Evolutionary conservation across 2,329 filamentous ascomycete species (phyloP), one percentile per base, ranked within the genome.

Genomic region (Pseudocercospora vitis): DNA sequence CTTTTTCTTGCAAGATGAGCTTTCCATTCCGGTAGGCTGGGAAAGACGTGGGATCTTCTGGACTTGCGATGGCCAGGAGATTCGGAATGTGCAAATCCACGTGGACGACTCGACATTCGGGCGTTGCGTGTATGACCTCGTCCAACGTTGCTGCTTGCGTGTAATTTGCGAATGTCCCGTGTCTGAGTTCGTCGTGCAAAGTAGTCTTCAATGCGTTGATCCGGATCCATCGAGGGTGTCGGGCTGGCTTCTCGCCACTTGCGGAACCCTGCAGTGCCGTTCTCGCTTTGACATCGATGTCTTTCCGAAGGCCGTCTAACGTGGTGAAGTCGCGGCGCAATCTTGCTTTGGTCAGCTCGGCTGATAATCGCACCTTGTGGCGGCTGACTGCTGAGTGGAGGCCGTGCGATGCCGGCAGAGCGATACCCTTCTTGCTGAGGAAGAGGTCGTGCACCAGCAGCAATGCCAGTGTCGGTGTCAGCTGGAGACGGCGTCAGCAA

Each of bases 1-100:
- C 92, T 71, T 96, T 97, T 67, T 97, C 94, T 70, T 99, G 94
- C 19, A 97, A 76, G 55, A 97, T 96, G 49, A 97, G 82, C 42
- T 84, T 81, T 1, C 92, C 92, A 1, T 80, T 76, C 11, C 76
- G 80, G 70, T 97, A 97, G 0, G 90, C 87, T 11, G 80, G 73
- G 6, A 83, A 86, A 57, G 85, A 87, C 16, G 84, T 86, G 37
- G 96, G 76, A 65, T 95, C 88, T 1, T 81, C 79, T 0, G 87
- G 82, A 19, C 56, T 60, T 2, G 89, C 85, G 1, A 96, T 75
- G 1, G 91, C 94, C 5, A 99, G 71, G 3, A 99, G 78, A 63
- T 94, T 85, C 0, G 91, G 90, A 6, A 99, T 83, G 65, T 96
- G 82, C 4, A 81, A 76, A 65, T 97, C 94, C n/a, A 94, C 71